Evolutionary conservation across 495 filamentous ascomycete genomes (phyloP), one percentile per base, ranked within the genome.

Genomic region (Xylaria telfairii): DNA sequence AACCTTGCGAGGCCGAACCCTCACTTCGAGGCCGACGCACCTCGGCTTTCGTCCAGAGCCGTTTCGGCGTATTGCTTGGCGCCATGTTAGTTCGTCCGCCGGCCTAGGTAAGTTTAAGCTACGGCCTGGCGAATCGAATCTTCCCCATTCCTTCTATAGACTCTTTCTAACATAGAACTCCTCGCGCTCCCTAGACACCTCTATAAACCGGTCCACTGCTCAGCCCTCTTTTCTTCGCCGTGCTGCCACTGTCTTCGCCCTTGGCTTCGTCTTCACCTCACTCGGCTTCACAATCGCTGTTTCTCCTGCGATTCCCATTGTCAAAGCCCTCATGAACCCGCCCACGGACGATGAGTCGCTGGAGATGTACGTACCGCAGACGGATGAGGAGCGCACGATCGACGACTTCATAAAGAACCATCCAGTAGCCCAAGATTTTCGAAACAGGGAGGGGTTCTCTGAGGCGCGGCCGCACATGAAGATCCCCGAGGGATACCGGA

Each of bases 381-480:
- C 91, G 68, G 86, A 88, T 7, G 73, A 86, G 8, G 81, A 90
- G 26, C 83, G 81, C 53, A 86, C 90, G 69, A 87, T 95, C 68
- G 90, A 98, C 70, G 82, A 87, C 32, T 85, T 87, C 75, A 93
- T 98, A 76, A 86, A 88, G 75, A 88, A 83, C 70, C 94, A 97
- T 81, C 93, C 93, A 9, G 75, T 97, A 8, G 83, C 90, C 15
- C 73, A 82, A 5, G 83, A 84, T 17, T 84, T 98, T n/a, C 90
- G 93, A 32, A 81, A 80, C 19, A 85, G 92, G 73, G 85, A 90
- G 13, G 87, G 86, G 4, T 93, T 91, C 80, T 84, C 84, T 28
- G 95, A 96, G 77, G 89, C 91, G 21, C 87, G 96, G 42, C 96
- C 96, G 26, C 92, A 97, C 77, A 80, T 97, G 73, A 95, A 94